Percentiles rank a stretch among this genome's conserved stretches.
phyloP scores from a whole-genome alignment of 2,329 filamentous ascomycete genomes.

The Cryphonectria naterciae region DNA sequence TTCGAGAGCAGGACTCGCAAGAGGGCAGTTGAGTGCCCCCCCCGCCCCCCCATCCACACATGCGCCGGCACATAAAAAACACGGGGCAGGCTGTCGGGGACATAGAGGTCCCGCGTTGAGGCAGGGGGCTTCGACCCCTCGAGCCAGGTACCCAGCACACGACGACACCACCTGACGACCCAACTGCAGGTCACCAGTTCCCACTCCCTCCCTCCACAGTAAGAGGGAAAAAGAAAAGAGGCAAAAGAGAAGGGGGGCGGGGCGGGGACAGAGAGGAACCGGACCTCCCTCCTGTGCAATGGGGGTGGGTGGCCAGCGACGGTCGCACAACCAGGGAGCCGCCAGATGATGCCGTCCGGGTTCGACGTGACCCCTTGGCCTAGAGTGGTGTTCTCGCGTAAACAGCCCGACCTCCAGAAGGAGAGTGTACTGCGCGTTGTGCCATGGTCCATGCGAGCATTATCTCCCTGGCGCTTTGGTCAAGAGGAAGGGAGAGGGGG shows the following conservation, averaged over 20 bases:
- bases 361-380: not conserved
- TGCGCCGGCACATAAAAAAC: conserved; percentile 11
- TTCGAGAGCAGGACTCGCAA: not conserved
- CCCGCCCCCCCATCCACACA: not conserved
- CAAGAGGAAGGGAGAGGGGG: too few relatives aligned
- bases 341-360: too few relatives aligned
- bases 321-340: too few relatives aligned
- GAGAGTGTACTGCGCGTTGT: not conserved
- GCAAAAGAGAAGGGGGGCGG: too few relatives aligned
- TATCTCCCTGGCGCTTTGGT: not conserved
- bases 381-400: not conserved
- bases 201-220: too few relatives aligned
- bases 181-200: not conserved
- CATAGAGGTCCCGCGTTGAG: conserved; percentile 8
- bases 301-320: too few relatives aligned
- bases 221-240: too few relatives aligned
- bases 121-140: not conserved
- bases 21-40: not conserved
- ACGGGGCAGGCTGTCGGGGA: not conserved
- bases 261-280: too few relatives aligned
- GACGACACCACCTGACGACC: not conserved
- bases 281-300: too few relatives aligned
- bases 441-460: conserved; percentile 5
- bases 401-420: not conserved
- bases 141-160: conserved; percentile 11